Evolutionary conservation across 495 filamentous ascomycete genomes (phyloP), one percentile per base, ranked within the genome.

Genomic region (Sordaria brevicollis): DNA sequence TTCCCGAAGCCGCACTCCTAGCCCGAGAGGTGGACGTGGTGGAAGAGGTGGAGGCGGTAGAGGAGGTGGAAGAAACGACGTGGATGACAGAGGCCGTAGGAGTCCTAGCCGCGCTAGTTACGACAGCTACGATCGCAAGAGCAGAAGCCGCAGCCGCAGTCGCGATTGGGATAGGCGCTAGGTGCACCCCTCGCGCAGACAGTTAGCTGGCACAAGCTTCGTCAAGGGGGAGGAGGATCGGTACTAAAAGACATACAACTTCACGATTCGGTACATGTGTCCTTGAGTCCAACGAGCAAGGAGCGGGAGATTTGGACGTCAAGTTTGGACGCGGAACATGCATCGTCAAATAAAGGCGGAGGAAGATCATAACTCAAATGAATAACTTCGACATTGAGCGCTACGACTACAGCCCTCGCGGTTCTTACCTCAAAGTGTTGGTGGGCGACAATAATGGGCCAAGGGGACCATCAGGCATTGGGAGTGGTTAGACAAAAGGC

Each of bases 61-160:
- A 72, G 75, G 68, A 65, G 76, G 78, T 67, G 78, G 74, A 71
- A 74, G 74, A 70, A 80, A 75, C 19, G 79, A 74, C 29, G 49
- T 62, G 49, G 78, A 78, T 69, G 79, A 78, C 38, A 77, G 72
- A 74, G 65, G 79, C 70, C 81, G 86, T 68, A 82, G 90, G 71
- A 92, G 87, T 70, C 83, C 84, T 13, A 90, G 88, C 75, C 88
- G 88, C 71, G 86, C 81, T 69, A 89, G 88, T 71, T 89, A 88
- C 74, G 86, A 84, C 65, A 77, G 77, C 68, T 72, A 76, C n/a
- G 76, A 73, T 43, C 69, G 76, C 21, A 74, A 75, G 17, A 76
- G 74, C 38, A 67, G 75, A 9, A 78, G 74, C 70, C 75, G 72
- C 29, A 74, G 75, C 49, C 72, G 74, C 65, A 76, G 74, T 35